Conservation (phyloP, 1,284 basidiomycete genomes). For the Taiwanofungus camphoratus region DNA sequence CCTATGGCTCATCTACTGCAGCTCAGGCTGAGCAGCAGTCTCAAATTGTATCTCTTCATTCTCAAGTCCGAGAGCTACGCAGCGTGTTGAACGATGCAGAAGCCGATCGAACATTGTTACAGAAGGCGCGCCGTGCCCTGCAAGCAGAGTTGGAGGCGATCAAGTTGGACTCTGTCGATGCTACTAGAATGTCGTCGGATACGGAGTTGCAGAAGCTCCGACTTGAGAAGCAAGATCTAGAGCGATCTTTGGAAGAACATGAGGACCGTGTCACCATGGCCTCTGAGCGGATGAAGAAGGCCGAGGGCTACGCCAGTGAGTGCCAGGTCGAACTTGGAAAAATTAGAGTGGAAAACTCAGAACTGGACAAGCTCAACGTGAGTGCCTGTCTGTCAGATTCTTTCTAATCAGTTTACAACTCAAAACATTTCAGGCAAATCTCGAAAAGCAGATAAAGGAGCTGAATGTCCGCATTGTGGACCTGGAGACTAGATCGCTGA, state of each 20-base stretch:
- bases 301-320: slow-evolving; percentile 70
- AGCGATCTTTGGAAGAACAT: slow-evolving; percentile 75
- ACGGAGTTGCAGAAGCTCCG: slow-evolving; percentile 70
- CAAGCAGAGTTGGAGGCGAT: slow-evolving; percentile 78
- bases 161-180: slow-evolving; percentile 69
- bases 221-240: slow-evolving; percentile 75
- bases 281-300: slow-evolving; percentile 74
- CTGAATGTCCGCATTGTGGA: slow-evolving; percentile 77
- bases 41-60: slow-evolving; percentile 78
- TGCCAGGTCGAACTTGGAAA: slow-evolving; percentile 71
- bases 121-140: slow-evolving; percentile 76
- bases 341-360: slow-evolving; percentile 71
- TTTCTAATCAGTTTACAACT: too few relatives aligned
- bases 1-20: slow-evolving; percentile 69
- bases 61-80: slow-evolving; percentile 80
- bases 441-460: slow-evolving; percentile 82
- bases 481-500: slow-evolving; percentile 73
- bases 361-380: slow-evolving; percentile 74
- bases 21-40: slow-evolving; percentile 77
- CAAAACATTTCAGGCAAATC: slow-evolving; percentile 47
- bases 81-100: slow-evolving; percentile 79
- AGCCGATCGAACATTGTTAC: slow-evolving; percentile 70
- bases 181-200: slow-evolving; percentile 66
- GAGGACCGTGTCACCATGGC: slow-evolving; percentile 68
- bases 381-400: slow-evolving; percentile 21